Evolutionary conservation across 192 early-diverging fungal genomes (phyloP).

Genomic region (Backusella parvicylindrica): DNA sequence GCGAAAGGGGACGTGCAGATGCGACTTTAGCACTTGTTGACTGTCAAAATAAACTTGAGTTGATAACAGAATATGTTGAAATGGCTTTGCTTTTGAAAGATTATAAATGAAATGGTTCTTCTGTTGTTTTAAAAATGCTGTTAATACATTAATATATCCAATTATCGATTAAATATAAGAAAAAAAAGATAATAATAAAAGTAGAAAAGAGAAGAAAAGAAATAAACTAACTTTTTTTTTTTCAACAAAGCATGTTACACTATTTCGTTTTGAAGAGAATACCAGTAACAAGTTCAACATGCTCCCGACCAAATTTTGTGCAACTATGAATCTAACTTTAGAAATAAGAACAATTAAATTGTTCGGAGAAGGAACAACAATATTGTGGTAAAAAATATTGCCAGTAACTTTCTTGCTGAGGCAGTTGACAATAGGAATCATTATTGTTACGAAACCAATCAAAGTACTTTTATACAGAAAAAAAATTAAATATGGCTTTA

Average conservation of each 20-base stretch:
- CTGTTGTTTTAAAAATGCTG: neutral
- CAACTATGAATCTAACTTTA: slow-evolving; percentile 14
- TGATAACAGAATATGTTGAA: neutral
- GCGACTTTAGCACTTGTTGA: neutral
- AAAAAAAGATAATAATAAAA: neutral
- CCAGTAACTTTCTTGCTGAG: neutral
- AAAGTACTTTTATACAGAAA: neutral
- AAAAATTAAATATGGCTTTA: neutral
- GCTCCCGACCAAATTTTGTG: slow-evolving; percentile 79
- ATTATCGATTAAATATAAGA: neutral
- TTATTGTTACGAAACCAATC: slow-evolving; percentile 5
- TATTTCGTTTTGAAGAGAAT: slow-evolving; percentile 28
- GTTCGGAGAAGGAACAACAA: neutral
- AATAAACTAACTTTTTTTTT: neutral
- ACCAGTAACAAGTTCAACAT: slow-evolving; percentile 68
- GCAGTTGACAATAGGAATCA: neutral
- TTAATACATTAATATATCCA: neutral
- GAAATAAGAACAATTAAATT: neutral
- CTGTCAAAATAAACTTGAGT: slow-evolving; percentile 6
- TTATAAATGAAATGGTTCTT: neutral
- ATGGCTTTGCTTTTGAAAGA: neutral
- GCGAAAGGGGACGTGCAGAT: neutral
- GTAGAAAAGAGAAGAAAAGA: neutral
- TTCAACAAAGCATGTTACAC: neutral
- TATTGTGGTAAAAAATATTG: neutral